Conservation (phyloP, 2,329 filamentous ascomycete species). For the Calonectria montana region DNA sequence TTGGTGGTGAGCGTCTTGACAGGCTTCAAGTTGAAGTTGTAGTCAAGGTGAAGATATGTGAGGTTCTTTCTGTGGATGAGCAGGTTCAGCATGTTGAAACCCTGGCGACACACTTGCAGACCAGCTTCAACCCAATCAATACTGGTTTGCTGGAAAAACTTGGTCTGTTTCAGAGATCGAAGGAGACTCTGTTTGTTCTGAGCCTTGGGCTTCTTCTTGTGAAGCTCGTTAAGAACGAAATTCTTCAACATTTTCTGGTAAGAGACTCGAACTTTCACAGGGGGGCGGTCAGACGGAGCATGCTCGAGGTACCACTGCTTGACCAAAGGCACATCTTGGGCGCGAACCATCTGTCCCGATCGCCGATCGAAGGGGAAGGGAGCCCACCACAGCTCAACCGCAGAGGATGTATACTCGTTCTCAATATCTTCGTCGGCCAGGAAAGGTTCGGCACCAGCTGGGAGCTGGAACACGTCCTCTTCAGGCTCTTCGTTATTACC, state of each 20-base stretch:
- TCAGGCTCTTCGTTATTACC: conserved; percentile 80
- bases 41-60: conserved; percentile 97
- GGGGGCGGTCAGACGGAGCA: conserved; percentile 84
- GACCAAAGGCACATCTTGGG: conserved; percentile 94
- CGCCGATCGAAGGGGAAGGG: conserved; percentile 95
- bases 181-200: conserved; percentile 95
- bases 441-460: conserved; percentile 85
- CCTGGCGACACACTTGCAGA: conserved; percentile 96
- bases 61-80: conserved; percentile 98
- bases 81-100: conserved; percentile 99
- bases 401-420: conserved; percentile 88
- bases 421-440: conserved; percentile 89
- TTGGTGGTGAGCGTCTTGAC: conserved; percentile 99
- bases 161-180: conserved; percentile 91
- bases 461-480: conserved; percentile 87
- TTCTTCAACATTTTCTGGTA: conserved; percentile 98
- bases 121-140: conserved; percentile 99
- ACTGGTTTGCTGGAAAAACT: conserved; percentile 99
- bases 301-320: conserved; percentile 99
- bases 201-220: conserved; percentile 95
- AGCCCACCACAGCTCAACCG: conserved; percentile 97
- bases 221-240: conserved; percentile 94
- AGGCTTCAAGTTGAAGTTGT: conserved; percentile 99
- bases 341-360: conserved; percentile 95
- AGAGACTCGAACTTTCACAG: conserved; percentile 96